Conservation (phyloP, 805 yeast genomes). For the Zygosaccharomyces gambellarensis region DNA sequence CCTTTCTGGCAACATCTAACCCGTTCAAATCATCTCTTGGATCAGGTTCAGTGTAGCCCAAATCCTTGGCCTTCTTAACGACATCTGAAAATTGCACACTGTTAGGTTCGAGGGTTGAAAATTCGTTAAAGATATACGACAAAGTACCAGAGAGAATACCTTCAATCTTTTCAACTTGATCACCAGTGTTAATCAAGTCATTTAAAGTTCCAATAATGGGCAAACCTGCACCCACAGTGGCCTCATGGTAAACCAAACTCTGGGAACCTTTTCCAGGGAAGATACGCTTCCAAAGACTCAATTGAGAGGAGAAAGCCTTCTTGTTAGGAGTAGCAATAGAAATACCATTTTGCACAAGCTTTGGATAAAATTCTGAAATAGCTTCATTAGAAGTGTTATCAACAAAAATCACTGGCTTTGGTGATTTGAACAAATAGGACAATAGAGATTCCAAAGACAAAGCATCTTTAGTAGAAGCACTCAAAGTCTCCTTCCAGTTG, state of each 20-base stretch:
- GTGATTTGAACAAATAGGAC: conserved; percentile 58
- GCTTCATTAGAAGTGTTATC: conserved; percentile 89
- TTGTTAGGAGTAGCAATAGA: conserved; percentile 98
- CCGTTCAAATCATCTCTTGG: conserved; percentile 99
- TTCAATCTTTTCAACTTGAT: conserved; percentile 82
- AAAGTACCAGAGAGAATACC: conserved; percentile 96
- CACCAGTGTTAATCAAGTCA: conserved; percentile 90
- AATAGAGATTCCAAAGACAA: conserved; percentile 56
- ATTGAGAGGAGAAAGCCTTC: conserved; percentile 85
- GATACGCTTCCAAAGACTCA: conserved; percentile 70
- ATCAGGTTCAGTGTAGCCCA: conserved; percentile 98
- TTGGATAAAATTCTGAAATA: conserved; percentile 73
- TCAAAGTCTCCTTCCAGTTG: conserved; percentile 49
- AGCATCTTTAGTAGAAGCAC: conserved; percentile 41
- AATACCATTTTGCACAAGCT: conserved; percentile 67
- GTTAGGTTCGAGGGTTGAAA: conserved; percentile 61
- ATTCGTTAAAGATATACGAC: conserved; percentile 91
- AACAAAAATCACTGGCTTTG: conserved; percentile 73
- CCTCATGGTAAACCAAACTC: conserved; percentile 89
- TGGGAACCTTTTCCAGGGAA: conserved; percentile 53
- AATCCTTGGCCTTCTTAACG: conserved; percentile 77
- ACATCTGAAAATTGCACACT: conserved; percentile 81
- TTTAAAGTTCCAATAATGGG: conserved; percentile 87
- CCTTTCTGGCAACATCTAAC: conserved; percentile 96
- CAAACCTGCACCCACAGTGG: conserved; percentile 97